Evolutionary conservation across 1,139 yeast genomes (phyloP).

Genomic region (Taphrina deformans): DNA sequence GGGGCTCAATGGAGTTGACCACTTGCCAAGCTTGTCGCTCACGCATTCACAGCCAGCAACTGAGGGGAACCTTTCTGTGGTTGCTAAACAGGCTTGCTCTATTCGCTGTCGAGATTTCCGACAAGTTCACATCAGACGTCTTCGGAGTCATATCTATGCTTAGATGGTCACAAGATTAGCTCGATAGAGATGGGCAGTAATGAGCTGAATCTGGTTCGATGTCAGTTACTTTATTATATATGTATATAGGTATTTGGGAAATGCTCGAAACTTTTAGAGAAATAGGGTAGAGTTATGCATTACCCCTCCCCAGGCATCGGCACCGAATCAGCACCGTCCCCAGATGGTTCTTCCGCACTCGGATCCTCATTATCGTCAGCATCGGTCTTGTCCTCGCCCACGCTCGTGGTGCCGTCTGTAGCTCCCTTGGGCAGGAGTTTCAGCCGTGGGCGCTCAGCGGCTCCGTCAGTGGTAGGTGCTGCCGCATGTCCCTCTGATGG

Average conservation of each 20-base stretch:
- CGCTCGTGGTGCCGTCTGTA: conserved; percentile 22
- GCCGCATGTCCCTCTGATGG: conserved; percentile 2
- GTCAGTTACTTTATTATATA: background rate
- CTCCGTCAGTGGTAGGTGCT: background rate
- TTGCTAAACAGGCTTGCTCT: too few species aligned
- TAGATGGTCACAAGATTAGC: too few species aligned
- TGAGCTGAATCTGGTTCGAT: background rate
- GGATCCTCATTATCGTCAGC: conserved; percentile 9
- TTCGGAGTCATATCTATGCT: too few species aligned
- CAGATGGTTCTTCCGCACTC: background rate
- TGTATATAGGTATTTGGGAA: background rate
- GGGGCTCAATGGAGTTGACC: too few species aligned
- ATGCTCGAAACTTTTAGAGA: conserved; percentile 8
- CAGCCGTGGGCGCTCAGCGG: conserved; percentile 23
- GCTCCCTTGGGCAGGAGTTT: conserved; percentile 28
- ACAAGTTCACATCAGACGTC: too few species aligned
- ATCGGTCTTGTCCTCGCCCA: background rate
- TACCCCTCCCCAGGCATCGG: conserved; percentile 16
- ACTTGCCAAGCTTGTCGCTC: background rate
- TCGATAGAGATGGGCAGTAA: too few species aligned
- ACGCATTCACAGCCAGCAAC: too few species aligned
- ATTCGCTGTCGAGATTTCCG: too few species aligned
- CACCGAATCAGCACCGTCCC: background rate
- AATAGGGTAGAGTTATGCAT: background rate
- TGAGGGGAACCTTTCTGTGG: too few species aligned